A percentile compares a stretch with the other conserved stretches of the same genome.
These are phyloP conservation scores for Aquilaria yunnanensis DNA, from an alignment of 345 rosid genomes.

Conservation along the genomic window DNA sequence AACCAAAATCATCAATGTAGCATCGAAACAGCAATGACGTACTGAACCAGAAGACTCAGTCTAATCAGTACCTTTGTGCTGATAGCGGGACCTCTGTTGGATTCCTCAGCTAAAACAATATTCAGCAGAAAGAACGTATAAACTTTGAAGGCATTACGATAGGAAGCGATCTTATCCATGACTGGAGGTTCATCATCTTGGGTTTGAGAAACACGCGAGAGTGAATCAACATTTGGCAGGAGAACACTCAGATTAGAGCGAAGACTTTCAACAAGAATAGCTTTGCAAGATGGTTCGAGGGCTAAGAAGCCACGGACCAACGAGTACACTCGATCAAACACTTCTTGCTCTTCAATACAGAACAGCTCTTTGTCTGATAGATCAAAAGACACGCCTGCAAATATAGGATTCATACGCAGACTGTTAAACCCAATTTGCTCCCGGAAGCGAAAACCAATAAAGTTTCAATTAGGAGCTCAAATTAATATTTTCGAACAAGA, in stretches of 20 bases:
- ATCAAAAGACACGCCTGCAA: slow-evolving; percentile 76
- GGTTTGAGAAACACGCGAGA: slow-evolving; percentile 45
- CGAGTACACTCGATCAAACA: slow-evolving; percentile 85
- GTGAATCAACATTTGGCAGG: slow-evolving; percentile 86
- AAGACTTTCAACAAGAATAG: slow-evolving; percentile 69
- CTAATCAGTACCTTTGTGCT: slow-evolving; percentile 48
- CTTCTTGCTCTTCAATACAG: slow-evolving; percentile 82
- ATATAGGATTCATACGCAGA: neutral
- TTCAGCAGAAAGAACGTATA: slow-evolving; percentile 77
- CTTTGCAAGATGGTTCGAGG: slow-evolving; percentile 57
- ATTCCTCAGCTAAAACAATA: slow-evolving; percentile 60
- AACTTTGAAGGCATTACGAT: slow-evolving; percentile 89
- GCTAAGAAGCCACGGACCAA: slow-evolving; percentile 40
- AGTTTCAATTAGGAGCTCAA: neutral
- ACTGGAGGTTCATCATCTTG: slow-evolving; percentile 45
- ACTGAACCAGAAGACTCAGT: slow-evolving; percentile 5
- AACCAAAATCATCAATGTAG: slow-evolving; percentile 10
- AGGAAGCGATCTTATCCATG: slow-evolving; percentile 55
- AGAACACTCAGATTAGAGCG: slow-evolving; percentile 90
- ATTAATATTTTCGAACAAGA: neutral
- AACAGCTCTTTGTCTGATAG: slow-evolving; percentile 88
- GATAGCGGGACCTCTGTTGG: slow-evolving; percentile 24
- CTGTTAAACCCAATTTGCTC: too few species aligned
- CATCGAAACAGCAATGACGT: neutral
- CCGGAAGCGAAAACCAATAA: neutral